These are phyloP conservation scores for Lactarius vividus DNA, from an alignment of 768 basidiomycete genomes.

Conservation along the genomic window DNA sequence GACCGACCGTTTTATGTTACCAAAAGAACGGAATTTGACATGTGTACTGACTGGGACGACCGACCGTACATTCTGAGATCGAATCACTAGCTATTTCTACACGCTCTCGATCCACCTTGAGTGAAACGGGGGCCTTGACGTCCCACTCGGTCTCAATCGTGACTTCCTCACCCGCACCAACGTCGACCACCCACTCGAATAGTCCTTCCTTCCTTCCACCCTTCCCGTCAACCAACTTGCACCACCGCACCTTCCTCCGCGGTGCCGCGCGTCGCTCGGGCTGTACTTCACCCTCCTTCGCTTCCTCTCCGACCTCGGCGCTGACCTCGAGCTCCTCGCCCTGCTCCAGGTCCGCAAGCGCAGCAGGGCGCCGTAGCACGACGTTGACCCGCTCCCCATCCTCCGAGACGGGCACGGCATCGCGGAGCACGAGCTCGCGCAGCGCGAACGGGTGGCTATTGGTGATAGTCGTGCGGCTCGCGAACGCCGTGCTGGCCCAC, in stretches of 20 bases:
- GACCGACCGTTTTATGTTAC: background rate
- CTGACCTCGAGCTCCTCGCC: conserved; percentile 38
- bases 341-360: conserved; percentile 45
- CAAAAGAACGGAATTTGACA: background rate
- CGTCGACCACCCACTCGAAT: conserved; percentile 52
- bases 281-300: conserved; percentile 4
- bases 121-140: conserved; percentile 42
- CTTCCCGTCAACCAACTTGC: conserved; percentile 27
- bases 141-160: conserved; percentile 52
- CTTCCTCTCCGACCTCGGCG: conserved; percentile 18
- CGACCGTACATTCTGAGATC: background rate
- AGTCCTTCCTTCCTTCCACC: conserved; percentile 54
- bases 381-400: conserved; percentile 45
- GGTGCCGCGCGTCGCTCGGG: background rate
- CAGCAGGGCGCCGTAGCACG: conserved; percentile 45
- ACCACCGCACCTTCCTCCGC: conserved; percentile 36
- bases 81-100: background rate
- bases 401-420: conserved; percentile 42
- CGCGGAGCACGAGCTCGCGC: conserved; percentile 44
- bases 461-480: conserved; percentile 39
- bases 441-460: conserved; percentile 49
- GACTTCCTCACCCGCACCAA: conserved; percentile 44
- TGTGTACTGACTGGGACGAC: background rate
- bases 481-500: conserved; percentile 45
- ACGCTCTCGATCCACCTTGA: conserved; percentile 30